Base-by-base conservation (phyloP, 1,284 basidiomycete species). In the Inonotus obliquus region DNA sequence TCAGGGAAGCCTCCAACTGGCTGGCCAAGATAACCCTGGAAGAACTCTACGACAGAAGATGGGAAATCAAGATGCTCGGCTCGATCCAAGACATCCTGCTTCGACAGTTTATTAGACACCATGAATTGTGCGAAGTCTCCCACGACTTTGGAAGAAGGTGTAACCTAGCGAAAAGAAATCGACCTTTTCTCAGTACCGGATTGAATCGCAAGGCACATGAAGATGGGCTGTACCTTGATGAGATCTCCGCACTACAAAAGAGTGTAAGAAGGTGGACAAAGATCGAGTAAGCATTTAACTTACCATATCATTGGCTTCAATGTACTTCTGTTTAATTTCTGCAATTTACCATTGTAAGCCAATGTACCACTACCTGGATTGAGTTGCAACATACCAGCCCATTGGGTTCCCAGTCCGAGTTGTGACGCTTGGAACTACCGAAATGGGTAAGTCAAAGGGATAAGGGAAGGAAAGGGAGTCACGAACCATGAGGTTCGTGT, bases 61-160 rank as follows among this genome's bases (percentile, higher is more conserved):
- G 97, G 97, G 89, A 99, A 98, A 78, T 99, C 97, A 68, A 99
- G 87, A 65, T 87, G 84, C 60, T 91, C 89, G 54, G 96, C 97
- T 57, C 89, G 85, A 35, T 89, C 86, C 64, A 95, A 73, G 49
- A 99, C 94, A 66, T 98, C 91, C 70, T 91, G 78, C 75, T 93
- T 92, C 59, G 86, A 83, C 61, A 98, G 81, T 68, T 88, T 87
- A 81, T 99, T 98, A 67, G 94, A 93, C 41, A 95, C 96, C 94
- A 99, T 96, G 89, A 94, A 98, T 75, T 96, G 94, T 29, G 97
- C 97, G 76, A 99, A 96, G 80, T 99, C 97, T 53, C 97, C 97
- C 60, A 99, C 96, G 57, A 98, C 94, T 81, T 99, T 98, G 63
- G 97, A 99, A 21, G 97, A 98, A 41, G 97, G 97, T 25, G 97